These are phyloP conservation scores for Clavaria fumosa DNA, from an alignment of 768 basidiomycete genomes.

Conservation along the genomic window DNA sequence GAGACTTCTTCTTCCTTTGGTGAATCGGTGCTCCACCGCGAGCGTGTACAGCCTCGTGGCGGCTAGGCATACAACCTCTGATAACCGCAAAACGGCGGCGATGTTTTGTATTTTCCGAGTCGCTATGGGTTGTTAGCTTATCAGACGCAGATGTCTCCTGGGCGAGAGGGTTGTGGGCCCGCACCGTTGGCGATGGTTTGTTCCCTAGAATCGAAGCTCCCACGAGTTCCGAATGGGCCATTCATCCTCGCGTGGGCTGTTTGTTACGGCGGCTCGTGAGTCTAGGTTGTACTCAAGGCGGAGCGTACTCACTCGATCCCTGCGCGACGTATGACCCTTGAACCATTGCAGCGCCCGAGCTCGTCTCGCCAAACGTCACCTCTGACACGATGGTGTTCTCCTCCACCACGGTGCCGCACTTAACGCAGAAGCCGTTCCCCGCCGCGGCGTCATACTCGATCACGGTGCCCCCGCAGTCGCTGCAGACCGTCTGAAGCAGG, in stretches of 20 bases:
- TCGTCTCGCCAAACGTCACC: conserved; percentile 88
- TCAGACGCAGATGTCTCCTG: conserved; percentile 3
- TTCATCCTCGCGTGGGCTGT: conserved; percentile 71
- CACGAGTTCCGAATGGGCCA: conserved; percentile 69
- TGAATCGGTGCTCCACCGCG: conserved; percentile 89
- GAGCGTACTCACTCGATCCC: conserved; percentile 60
- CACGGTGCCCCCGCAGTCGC: conserved; percentile 66
- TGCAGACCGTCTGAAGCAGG: conserved; percentile 36
- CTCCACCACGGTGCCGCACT: conserved; percentile 83
- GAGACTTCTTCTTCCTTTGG: conserved; percentile 78
- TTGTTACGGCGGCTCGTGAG: too few species aligned
- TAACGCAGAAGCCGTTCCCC: conserved; percentile 72
- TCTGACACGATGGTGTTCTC: conserved; percentile 92
- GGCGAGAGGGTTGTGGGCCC: conserved; percentile 12
- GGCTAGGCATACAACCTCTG: conserved; percentile 63
- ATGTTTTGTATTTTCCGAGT: conserved; percentile 73
- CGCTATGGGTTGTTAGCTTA: conserved; percentile 28
- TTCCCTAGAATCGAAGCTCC: conserved; percentile 70
- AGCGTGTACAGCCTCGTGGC: conserved; percentile 85
- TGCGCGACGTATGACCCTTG: conserved; percentile 87
- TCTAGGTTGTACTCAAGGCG: neutral
- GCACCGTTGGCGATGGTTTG: conserved; percentile 83
- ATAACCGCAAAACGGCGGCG: conserved; percentile 59
- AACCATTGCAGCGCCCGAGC: conserved; percentile 85
- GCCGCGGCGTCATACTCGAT: conserved; percentile 78